These are phyloP conservation scores for Eremochloa ophiuroides DNA, from an alignment of 176 grass and related monocot genomes.

Conservation along the genomic window DNA sequence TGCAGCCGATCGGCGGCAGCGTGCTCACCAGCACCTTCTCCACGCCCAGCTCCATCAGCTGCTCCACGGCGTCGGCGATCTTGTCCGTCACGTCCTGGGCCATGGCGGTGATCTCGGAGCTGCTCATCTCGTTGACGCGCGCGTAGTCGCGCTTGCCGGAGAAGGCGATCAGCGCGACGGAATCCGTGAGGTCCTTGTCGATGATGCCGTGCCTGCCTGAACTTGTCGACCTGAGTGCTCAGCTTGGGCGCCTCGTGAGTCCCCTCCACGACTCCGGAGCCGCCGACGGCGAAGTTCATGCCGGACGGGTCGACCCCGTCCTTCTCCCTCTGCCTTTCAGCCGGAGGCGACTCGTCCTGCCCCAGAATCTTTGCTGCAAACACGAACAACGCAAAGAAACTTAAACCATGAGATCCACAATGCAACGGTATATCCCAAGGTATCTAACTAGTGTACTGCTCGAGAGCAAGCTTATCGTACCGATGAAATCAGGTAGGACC, in stretches of 20 bases:
- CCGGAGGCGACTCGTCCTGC: neutral
- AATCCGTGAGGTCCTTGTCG: conserved; percentile 7
- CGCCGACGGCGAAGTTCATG: conserved; percentile 69
- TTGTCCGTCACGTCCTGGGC: conserved; percentile 12
- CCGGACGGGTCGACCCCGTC: conserved; percentile 14
- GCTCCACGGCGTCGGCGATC: conserved; percentile 20
- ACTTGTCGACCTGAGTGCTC: conserved; percentile 6
- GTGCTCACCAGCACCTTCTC: conserved; percentile 40
- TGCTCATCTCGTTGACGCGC: too few relatives aligned
- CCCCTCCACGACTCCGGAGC: conserved; percentile 27
- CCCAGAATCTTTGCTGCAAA: conserved; percentile 28
- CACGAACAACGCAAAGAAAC: too few relatives aligned
- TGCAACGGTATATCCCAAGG: too few relatives aligned
- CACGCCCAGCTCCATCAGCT: conserved; percentile 24
- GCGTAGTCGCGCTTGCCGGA: conserved; percentile 37
- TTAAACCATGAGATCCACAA: neutral
- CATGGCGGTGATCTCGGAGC: too few relatives aligned
- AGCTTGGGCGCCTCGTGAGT: conserved; percentile 10
- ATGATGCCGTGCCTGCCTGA: conserved; percentile 20
- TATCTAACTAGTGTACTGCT: too few relatives aligned
- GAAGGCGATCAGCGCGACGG: conserved; percentile 42
- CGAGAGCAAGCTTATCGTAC: too few relatives aligned
- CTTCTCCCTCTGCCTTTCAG: neutral
- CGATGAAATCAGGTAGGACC: conserved; percentile 33
- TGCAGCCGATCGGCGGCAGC: conserved; percentile 46